Evolutionary conservation across 139 green algal genomes (phyloP).

Genomic region (Pedinophyceae sp.): DNA sequence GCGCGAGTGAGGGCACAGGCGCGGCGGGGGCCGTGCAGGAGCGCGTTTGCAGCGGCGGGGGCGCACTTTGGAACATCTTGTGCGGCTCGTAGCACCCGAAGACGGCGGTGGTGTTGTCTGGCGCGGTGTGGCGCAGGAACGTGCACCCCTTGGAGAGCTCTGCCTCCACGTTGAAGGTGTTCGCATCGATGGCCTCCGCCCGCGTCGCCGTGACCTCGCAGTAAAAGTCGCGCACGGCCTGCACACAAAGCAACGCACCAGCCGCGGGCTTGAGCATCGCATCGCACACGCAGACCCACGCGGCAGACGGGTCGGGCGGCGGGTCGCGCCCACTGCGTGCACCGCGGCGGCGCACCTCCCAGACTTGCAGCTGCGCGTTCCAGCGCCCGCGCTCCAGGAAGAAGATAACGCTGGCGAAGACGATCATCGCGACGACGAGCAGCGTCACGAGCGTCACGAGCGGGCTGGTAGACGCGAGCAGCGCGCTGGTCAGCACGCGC

Average conservation of each 20-base stretch:
- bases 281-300: neutral
- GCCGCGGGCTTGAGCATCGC: neutral
- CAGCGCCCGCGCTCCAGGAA: conserved; percentile 14
- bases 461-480: conserved; percentile 8
- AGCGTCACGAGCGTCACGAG: conserved; percentile 13
- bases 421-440: conserved; percentile 9
- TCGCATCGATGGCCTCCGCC: no score
- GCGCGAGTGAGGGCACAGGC: no score
- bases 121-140: no score
- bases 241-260: neutral
- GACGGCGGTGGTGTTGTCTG: neutral
- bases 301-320: no score
- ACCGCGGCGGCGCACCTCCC: neutral
- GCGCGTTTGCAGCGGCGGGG: no score
- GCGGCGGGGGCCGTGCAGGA: no score
- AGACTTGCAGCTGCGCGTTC: conserved; percentile 4
- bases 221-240: neutral
- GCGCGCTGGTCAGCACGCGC: conserved; percentile 4
- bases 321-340: neutral
- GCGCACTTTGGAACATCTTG: neutral
- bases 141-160: no score
- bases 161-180: no score
- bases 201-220: no score
- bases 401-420: conserved; percentile 16
- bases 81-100: neutral